These are phyloP conservation scores for Planoprotostelium fungivorum DNA, from an alignment of 78 protist species.

Conservation along the genomic window DNA sequence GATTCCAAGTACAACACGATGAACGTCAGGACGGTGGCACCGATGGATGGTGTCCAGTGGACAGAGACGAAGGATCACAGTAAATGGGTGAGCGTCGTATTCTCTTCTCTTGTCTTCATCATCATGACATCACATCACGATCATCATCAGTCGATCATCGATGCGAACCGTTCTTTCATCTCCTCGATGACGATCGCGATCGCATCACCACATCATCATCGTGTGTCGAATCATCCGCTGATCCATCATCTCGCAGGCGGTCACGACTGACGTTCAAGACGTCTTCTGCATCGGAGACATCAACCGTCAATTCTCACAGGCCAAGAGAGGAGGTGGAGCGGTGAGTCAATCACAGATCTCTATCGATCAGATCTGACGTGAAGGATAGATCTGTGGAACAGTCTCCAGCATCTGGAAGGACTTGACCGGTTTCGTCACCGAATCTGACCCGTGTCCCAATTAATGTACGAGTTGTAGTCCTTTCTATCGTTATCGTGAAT, in stretches of 20 bases:
- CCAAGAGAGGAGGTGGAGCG: conserved; percentile 1
- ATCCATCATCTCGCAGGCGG: no score
- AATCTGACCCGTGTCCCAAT: neutral
- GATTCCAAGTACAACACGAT: neutral
- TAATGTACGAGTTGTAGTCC: no score
- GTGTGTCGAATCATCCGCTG: no score
- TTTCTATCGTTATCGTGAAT: no score
- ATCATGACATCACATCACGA: no score
- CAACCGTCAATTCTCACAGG: neutral
- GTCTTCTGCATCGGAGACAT: neutral
- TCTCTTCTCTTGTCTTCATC: no score
- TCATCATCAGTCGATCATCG: no score
- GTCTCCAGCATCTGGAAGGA: neutral
- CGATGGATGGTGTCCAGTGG: neutral
- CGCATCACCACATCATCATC: no score
- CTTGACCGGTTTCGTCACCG: neutral
- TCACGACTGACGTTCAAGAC: neutral
- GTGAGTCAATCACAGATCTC: no score
- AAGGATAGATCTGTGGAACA: neutral
- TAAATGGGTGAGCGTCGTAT: no score
- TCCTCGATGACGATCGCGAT: no score
- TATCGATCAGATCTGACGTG: neutral
- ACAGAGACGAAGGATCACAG: neutral
- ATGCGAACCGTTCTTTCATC: no score
- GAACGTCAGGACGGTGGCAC: neutral